phyloP scores from a whole-genome alignment of 1,284 basidiomycete species.

The Malassezia cuniculi region DNA sequence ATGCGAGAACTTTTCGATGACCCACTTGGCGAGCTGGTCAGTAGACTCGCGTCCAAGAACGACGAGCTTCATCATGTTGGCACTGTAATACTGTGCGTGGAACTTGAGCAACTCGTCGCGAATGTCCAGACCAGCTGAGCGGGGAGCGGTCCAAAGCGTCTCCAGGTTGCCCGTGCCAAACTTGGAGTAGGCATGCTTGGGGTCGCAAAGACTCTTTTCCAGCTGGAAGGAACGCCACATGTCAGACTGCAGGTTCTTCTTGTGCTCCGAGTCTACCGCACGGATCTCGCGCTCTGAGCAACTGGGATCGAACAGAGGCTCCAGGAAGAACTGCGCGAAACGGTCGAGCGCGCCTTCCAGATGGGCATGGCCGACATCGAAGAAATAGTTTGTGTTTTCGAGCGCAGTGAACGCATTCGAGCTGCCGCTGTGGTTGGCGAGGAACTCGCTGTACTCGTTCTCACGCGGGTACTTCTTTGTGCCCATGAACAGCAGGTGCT shows the following conservation, averaged over 20 bases:
- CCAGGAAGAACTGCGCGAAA: conserved; percentile 87
- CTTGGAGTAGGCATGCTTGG: conserved; percentile 76
- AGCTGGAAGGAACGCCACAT: conserved; percentile 93
- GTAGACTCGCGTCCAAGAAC: conserved; percentile 78
- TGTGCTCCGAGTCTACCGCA: conserved; percentile 95
- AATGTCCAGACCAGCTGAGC: conserved; percentile 62
- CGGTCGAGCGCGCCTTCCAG: conserved; percentile 73
- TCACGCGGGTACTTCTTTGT: conserved; percentile 42
- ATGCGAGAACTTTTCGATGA: conserved; percentile 64
- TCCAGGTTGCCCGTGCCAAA: conserved; percentile 85
- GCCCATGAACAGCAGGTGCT: conserved; percentile 92
- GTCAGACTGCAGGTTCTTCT: conserved; percentile 92
- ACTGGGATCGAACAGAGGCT: conserved; percentile 75
- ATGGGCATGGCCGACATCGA: conserved; percentile 76
- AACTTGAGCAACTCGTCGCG: conserved; percentile 83
- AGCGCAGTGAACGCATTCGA: conserved; percentile 92
- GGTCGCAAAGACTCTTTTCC: conserved; percentile 67
- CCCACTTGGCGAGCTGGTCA: conserved; percentile 61
- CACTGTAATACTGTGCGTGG: conserved; percentile 86
- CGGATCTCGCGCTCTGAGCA: conserved; percentile 89
- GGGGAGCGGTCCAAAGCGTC: conserved; percentile 58
- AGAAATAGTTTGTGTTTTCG: conserved; percentile 84
- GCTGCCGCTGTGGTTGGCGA: conserved; percentile 75
- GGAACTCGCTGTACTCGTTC: conserved; percentile 53
- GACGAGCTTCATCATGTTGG: conserved; percentile 81